Conservation (phyloP, 352 stramenopile species). For the Elongisporangium senticosum region DNA sequence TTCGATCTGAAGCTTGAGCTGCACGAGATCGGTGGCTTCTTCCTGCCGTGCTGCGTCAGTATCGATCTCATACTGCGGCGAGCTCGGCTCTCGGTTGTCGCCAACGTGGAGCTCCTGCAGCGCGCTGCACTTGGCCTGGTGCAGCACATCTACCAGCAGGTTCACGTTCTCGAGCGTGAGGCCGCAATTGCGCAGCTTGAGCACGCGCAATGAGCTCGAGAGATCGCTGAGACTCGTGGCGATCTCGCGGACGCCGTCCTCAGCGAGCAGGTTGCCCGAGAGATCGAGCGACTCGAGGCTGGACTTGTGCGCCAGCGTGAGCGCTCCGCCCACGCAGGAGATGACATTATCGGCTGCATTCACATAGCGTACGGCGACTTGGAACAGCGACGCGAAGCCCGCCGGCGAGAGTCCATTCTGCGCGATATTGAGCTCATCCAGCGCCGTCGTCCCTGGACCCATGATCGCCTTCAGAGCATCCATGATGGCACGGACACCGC, state of each 20-base stretch:
- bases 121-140: conserved; percentile 1
- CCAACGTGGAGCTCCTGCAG: conserved; percentile 9
- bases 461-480: conserved; percentile 31
- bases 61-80: no score
- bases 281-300: conserved; percentile 27
- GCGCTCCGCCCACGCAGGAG: conserved; percentile 17
- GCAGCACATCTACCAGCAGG: conserved; percentile 3
- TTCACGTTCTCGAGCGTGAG: conserved; percentile 13
- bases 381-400: conserved; percentile 22
- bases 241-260: conserved; percentile 31
- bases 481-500: conserved; percentile 38
- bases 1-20: no score
- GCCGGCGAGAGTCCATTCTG: conserved; percentile 34
- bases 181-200: conserved; percentile 29
- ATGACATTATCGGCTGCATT: conserved; percentile 27
- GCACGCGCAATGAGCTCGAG: conserved; percentile 17
- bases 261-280: conserved; percentile 25
- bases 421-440: conserved; percentile 43
- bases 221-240: conserved; percentile 14
- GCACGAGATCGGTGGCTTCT: no score
- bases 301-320: conserved; percentile 15
- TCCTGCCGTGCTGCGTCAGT: no score
- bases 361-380: conserved; percentile 18
- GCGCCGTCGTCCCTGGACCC: background rate
- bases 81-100: no score